These are phyloP conservation scores for Phytomonas francai DNA, from an alignment of 208 protist species.

Conservation along the genomic window DNA sequence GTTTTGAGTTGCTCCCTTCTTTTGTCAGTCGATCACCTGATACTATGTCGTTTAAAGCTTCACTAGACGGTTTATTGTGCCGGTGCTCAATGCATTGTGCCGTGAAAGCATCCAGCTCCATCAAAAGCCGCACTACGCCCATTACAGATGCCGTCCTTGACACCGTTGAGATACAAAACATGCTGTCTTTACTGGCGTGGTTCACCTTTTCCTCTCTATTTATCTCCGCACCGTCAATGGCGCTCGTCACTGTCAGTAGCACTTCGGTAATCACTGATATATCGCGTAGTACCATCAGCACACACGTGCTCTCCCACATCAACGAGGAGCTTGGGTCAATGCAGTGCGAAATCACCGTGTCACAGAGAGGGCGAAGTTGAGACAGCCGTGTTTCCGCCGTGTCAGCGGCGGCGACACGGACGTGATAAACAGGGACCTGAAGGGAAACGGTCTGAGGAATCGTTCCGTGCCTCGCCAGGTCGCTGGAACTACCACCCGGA, in stretches of 20 bases:
- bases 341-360: slow-evolving; percentile 18
- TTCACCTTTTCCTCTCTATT: not conserved
- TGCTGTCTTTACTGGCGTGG: not conserved
- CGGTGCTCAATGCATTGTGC: not conserved
- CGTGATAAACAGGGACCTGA: slow-evolving; percentile 41
- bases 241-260: not conserved
- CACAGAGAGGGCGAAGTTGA: slow-evolving; percentile 15
- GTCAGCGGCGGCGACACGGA: slow-evolving; percentile 27
- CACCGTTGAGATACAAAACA: not conserved
- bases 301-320: slow-evolving; percentile 5
- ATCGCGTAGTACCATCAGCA: not conserved
- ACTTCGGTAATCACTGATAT: not conserved
- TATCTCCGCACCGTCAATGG: not conserved
- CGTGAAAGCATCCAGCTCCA: not conserved
- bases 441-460: not conserved
- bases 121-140: not conserved
- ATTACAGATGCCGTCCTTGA: not conserved
- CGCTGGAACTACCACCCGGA: not conserved
- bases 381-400: slow-evolving; percentile 25
- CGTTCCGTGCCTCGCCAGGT: not conserved
- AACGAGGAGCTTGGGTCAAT: not conserved
- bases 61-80: not conserved
- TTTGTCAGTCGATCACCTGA: not conserved
- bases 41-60: not conserved
- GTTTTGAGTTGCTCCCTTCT: not conserved